Conservation (phyloP, 495 filamentous ascomycete species). For the Evernia prunastri region DNA sequence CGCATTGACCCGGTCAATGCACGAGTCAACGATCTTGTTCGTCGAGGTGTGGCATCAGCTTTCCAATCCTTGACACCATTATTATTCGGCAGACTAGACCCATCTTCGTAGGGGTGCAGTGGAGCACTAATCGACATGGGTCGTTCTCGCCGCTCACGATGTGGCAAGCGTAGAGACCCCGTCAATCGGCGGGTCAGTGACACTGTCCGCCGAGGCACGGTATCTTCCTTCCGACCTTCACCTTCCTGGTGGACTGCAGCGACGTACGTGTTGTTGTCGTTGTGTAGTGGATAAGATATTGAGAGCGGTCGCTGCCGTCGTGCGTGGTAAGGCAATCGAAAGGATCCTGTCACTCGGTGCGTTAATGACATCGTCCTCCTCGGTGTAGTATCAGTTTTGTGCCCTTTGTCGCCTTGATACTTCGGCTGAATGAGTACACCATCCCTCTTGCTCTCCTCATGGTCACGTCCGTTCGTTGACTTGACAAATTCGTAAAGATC, state of each 20-base stretch:
- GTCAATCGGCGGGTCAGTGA: background rate
- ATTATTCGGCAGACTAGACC: background rate
- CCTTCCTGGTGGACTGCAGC: background rate
- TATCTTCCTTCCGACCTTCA: background rate
- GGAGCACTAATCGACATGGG: background rate
- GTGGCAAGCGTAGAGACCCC: background rate
- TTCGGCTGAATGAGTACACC: constrained; percentile 3
- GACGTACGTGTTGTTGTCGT: background rate
- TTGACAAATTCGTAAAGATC: constrained; percentile 29
- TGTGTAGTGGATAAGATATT: background rate
- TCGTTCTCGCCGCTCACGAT: background rate
- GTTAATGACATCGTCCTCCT: background rate
- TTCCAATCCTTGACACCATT: background rate
- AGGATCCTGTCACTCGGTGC: background rate
- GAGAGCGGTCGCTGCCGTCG: background rate
- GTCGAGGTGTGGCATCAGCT: background rate
- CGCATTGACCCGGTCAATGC: background rate
- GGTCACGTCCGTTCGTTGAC: constrained; percentile 25
- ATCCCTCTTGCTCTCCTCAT: constrained; percentile 33
- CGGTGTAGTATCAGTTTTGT: background rate
- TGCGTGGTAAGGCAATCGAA: background rate
- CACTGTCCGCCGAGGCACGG: background rate
- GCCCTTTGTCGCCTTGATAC: background rate
- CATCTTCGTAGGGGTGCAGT: background rate
- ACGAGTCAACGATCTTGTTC: background rate